Percentiles rank a stretch among this genome's conserved stretches.
phyloP scores from a whole-genome alignment of 257 asterid species.

The Primulina eburnea region DNA sequence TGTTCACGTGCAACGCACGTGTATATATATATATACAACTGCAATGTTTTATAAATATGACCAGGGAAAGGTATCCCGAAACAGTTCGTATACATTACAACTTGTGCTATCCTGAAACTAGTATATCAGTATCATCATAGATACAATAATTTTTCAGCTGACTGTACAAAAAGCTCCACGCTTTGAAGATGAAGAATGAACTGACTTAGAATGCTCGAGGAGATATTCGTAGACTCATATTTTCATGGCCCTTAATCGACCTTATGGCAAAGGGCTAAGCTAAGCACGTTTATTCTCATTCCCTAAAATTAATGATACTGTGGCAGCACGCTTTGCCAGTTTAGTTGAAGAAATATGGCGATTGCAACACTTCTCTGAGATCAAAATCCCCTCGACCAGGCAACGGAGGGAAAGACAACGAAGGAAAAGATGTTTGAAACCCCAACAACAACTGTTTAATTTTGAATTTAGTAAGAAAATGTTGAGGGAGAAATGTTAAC shows the following conservation, averaged over 20 bases:
- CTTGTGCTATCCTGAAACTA: background rate
- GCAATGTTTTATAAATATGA: no score
- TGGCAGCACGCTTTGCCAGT: constrained; percentile 5
- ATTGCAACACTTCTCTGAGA: constrained; percentile 67
- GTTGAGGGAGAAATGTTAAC: background rate
- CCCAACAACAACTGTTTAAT: constrained; percentile 70
- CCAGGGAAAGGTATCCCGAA: no score
- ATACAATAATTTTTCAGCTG: constrained; percentile 10
- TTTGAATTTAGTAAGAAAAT: constrained; percentile 19
- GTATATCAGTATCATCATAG: background rate
- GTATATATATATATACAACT: no score
- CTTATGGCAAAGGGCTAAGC: constrained; percentile 14
- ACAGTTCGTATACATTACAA: background rate
- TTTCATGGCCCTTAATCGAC: constrained; percentile 24
- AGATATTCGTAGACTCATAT: constrained; percentile 16
- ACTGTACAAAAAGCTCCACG: constrained; percentile 34
- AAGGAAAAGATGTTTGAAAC: constrained; percentile 74
- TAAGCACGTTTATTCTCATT: constrained; percentile 4
- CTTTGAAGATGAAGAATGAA: constrained; percentile 28
- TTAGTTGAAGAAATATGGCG: constrained; percentile 93
- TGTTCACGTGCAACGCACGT: no score
- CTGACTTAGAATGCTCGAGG: constrained; percentile 1
- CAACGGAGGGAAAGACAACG: constrained; percentile 74
- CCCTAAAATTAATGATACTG: background rate
- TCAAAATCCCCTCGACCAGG: constrained; percentile 90